Evolutionary conservation across 2,329 filamentous ascomycete species (phyloP).

Genomic region (Neonectria punicea): DNA sequence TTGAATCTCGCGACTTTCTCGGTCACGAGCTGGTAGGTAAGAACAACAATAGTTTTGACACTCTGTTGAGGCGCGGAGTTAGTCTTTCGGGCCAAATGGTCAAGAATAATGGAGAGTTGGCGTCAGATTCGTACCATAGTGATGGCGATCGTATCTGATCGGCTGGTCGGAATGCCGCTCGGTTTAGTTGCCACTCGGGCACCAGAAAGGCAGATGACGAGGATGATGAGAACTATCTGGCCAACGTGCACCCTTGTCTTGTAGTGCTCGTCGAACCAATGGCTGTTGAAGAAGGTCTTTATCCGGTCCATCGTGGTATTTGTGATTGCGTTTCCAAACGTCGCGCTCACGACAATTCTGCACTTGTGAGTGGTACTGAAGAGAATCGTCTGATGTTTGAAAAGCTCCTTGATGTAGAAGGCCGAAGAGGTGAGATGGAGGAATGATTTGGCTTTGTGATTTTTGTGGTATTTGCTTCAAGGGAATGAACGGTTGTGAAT

Average conservation of each 20-base stretch:
- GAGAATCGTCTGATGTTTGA: too few relatives aligned
- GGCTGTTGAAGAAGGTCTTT: conserved; percentile 23
- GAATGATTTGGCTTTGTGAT: not conserved
- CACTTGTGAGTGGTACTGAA: not conserved
- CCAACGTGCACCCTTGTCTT: conserved; percentile 28
- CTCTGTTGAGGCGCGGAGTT: not conserved
- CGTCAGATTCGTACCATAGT: conserved; percentile 27
- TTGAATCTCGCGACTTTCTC: conserved; percentile 42
- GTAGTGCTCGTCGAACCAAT: conserved; percentile 27
- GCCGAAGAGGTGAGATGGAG: not conserved
- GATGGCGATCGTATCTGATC: conserved; percentile 33
- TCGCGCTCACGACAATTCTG: not conserved
- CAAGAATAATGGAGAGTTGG: too few relatives aligned
- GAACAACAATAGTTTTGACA: conserved; percentile 25
- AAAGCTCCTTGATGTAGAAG: not conserved
- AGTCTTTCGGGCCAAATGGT: not conserved
- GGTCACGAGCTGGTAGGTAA: conserved; percentile 30
- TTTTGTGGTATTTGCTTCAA: not conserved
- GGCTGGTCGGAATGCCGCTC: conserved; percentile 15
- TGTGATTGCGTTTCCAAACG: not conserved
- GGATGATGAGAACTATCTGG: not conserved
- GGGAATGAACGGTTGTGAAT: too few relatives aligned
- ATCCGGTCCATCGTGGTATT: conserved; percentile 20
- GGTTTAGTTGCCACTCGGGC: conserved; percentile 27
- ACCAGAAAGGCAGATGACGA: conserved; percentile 27